Evolutionary conservation across 352 stramenopile genomes (phyloP).

Genomic region (Globisporangium takayamanum): DNA sequence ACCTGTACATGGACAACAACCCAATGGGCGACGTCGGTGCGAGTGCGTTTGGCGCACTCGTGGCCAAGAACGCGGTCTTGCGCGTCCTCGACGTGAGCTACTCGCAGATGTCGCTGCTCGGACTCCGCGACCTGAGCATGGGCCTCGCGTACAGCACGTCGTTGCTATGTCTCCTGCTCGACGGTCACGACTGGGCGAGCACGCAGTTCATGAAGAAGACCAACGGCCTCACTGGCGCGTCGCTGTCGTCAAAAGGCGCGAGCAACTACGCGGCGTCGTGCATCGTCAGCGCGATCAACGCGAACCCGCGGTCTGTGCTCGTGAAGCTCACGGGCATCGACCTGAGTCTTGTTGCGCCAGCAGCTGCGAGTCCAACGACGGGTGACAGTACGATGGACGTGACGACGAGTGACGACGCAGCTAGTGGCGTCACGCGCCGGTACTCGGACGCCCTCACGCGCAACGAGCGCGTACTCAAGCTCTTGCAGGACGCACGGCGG

Average conservation of each 20-base stretch:
- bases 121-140: conserved; percentile 61
- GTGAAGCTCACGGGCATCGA: conserved; percentile 80
- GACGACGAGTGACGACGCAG: neutral
- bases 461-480: conserved; percentile 55
- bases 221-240: conserved; percentile 43
- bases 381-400: neutral
- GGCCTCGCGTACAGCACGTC: conserved; percentile 55
- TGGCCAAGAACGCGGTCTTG: conserved; percentile 65
- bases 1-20: conserved; percentile 83
- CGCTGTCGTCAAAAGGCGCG: conserved; percentile 55
- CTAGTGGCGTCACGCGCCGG: conserved; percentile 11
- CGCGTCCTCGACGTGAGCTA: conserved; percentile 79
- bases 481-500: conserved; percentile 30
- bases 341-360: conserved; percentile 36
- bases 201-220: conserved; percentile 84
- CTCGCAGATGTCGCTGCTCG: conserved; percentile 71
- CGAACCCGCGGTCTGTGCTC: conserved; percentile 54
- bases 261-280: conserved; percentile 72
- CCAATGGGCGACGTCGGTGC: conserved; percentile 70
- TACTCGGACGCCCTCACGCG: conserved; percentile 38
- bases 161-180: conserved; percentile 64
- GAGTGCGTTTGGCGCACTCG: conserved; percentile 53
- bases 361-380: neutral
- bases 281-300: conserved; percentile 63
- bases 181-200: conserved; percentile 79